Conservation (phyloP, 139 green algal species). For the Gonium pectorale region DNA sequence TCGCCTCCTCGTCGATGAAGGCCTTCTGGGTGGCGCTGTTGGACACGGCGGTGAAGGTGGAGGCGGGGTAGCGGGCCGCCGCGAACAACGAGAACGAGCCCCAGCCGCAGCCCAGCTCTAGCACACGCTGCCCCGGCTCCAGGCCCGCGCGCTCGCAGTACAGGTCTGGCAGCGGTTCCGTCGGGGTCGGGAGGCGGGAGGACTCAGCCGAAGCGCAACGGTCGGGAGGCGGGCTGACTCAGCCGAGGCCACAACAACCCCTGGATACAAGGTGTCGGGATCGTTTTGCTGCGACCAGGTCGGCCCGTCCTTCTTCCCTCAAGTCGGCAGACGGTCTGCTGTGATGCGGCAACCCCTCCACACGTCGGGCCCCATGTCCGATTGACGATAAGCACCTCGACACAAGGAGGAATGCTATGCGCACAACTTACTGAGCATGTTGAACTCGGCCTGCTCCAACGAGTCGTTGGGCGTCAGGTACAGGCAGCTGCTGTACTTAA, state of each 20-base stretch:
- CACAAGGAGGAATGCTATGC: too few relatives aligned
- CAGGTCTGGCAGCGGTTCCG: conserved; percentile 60
- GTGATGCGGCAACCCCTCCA: too few relatives aligned
- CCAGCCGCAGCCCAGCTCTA: conserved; percentile 99
- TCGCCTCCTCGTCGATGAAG: conserved; percentile 77
- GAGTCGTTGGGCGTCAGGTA: conserved; percentile 69
- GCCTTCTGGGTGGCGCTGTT: conserved; percentile 90
- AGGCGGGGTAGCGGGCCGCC: conserved; percentile 64
- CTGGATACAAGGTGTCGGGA: too few relatives aligned
- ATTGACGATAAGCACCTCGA: too few relatives aligned
- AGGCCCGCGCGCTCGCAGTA: conserved; percentile 88
- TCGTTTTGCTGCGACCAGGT: too few relatives aligned
- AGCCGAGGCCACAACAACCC: too few relatives aligned
- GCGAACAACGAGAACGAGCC: conserved; percentile 91
- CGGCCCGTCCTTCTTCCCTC: too few relatives aligned
- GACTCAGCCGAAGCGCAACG: background rate
- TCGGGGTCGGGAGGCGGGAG: background rate
- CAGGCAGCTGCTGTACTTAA: conserved; percentile 96
- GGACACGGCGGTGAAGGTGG: conserved; percentile 84
- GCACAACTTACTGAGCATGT: conserved; percentile 93
- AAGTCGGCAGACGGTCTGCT: too few relatives aligned
- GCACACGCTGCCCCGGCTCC: conserved; percentile 80
- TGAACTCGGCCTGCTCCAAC: conserved; percentile 90
- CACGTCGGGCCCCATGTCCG: too few relatives aligned
- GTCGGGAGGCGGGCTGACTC: background rate